These are phyloP conservation scores for Rhizoclosmatium sp. DNA, from an alignment of 192 early-diverging fungal species.

Conservation along the genomic window DNA sequence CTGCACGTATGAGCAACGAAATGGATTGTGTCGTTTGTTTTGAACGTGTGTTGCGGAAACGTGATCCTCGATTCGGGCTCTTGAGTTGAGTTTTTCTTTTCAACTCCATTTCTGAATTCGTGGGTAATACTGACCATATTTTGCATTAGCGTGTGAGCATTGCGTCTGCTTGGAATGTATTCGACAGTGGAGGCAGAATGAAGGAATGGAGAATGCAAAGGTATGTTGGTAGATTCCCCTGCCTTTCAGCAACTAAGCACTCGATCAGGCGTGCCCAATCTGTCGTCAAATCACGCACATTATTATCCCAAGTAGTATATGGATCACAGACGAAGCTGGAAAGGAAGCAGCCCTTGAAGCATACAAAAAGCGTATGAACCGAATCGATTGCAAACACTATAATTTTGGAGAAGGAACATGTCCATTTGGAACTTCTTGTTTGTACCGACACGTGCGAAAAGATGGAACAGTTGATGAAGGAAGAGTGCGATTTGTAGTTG, in stretches of 20 bases:
- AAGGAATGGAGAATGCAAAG: slow-evolving; percentile 56
- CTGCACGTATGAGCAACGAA: slow-evolving; percentile 34
- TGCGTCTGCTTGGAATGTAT: slow-evolving; percentile 61
- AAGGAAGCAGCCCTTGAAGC: slow-evolving; percentile 53
- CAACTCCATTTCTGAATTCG: neutral
- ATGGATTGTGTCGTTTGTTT: slow-evolving; percentile 63
- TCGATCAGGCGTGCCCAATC: slow-evolving; percentile 56
- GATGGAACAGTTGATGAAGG: slow-evolving; percentile 50
- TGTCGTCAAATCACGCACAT: slow-evolving; percentile 58
- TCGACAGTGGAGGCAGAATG: slow-evolving; percentile 57
- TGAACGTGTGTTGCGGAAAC: slow-evolving; percentile 51
- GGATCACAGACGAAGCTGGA: slow-evolving; percentile 38
- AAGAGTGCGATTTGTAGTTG: slow-evolving; percentile 44
- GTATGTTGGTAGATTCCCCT: slow-evolving; percentile 22
- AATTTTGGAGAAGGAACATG: slow-evolving; percentile 56
- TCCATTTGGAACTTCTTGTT: slow-evolving; percentile 61
- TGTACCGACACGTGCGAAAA: slow-evolving; percentile 56
- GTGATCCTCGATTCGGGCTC: slow-evolving; percentile 60
- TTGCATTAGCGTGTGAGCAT: slow-evolving; percentile 53
- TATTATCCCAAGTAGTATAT: slow-evolving; percentile 55
- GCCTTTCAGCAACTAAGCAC: neutral
- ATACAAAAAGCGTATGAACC: slow-evolving; percentile 53
- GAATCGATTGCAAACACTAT: slow-evolving; percentile 60
- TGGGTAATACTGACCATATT: neutral
- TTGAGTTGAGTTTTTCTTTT: slow-evolving; percentile 43